These are phyloP conservation scores for Tulasnella sp. DNA, from an alignment of 768 basidiomycete genomes.

Conservation along the genomic window DNA sequence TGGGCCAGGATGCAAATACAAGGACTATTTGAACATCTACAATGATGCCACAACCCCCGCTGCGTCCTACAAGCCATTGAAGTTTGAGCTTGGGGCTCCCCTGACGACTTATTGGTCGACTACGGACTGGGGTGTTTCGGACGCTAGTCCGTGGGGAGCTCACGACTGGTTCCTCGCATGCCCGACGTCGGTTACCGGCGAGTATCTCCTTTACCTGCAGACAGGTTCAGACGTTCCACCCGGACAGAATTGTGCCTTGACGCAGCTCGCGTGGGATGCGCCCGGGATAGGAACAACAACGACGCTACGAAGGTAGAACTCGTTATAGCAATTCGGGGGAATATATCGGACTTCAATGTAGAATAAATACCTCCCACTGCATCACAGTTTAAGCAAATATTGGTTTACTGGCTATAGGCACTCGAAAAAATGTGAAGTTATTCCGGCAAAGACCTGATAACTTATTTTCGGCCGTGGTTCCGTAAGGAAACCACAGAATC, in stretches of 20 bases:
- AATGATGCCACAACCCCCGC: not conserved
- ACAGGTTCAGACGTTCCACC: not conserved
- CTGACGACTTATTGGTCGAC: not conserved
- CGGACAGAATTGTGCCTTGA: not conserved
- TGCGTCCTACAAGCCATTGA: not conserved
- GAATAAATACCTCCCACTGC: not conserved
- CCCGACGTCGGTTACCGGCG: not conserved
- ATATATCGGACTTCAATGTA: no score
- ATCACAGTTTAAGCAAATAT: not conserved
- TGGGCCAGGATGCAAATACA: not conserved
- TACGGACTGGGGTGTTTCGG: not conserved
- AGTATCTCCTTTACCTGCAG: not conserved
- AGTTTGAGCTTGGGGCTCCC: not conserved
- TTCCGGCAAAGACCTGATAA: not conserved
- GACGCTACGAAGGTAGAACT: no score
- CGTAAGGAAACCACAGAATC: not conserved
- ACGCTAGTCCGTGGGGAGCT: not conserved
- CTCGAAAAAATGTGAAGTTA: not conserved
- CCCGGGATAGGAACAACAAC: no score
- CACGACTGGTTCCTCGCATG: not conserved
- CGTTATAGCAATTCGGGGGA: no score
- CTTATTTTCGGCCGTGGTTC: not conserved
- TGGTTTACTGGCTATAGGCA: not conserved
- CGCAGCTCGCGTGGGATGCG: not conserved
- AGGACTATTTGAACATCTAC: not conserved